Evolutionary conservation across 2,329 filamentous ascomycete genomes (phyloP).

Genomic region (Penicillium aurantiogriseum): DNA sequence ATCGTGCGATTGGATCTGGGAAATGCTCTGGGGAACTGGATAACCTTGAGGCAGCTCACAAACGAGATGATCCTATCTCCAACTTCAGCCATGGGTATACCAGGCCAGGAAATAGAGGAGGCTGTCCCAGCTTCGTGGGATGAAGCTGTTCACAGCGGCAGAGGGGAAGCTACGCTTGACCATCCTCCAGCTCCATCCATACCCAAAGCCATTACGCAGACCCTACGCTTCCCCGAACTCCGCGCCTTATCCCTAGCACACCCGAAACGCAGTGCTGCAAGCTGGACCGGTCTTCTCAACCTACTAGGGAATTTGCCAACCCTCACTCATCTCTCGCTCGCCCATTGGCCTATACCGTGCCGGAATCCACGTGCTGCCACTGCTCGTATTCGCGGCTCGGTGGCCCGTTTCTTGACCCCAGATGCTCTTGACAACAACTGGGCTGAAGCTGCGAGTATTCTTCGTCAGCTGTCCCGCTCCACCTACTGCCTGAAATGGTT

Average conservation of each 20-base stretch:
- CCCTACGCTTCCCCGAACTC: constrained; percentile 51
- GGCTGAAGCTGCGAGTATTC: constrained; percentile 55
- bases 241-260: constrained; percentile 60
- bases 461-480: constrained; percentile 55
- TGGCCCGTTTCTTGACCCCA: constrained; percentile 41
- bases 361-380: constrained; percentile 55
- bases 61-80: constrained; percentile 42
- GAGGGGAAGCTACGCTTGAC: neutral
- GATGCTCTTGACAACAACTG: constrained; percentile 55
- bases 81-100: constrained; percentile 3
- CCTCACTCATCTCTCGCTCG: constrained; percentile 61
- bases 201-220: constrained; percentile 24
- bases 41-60: constrained; percentile 50
- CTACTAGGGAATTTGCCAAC: constrained; percentile 55
- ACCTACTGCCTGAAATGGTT: constrained; percentile 62
- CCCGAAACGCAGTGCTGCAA: constrained; percentile 43
- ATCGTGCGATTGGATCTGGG: constrained; percentile 55
- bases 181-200: constrained; percentile 6
- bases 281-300: constrained; percentile 56
- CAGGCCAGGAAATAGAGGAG: constrained; percentile 11
- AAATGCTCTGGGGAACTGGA: constrained; percentile 48
- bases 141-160: constrained; percentile 23
- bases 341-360: constrained; percentile 60
- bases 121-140: constrained; percentile 45
- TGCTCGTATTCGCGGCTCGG: constrained; percentile 43